Base-by-base conservation (phyloP, 2,329 filamentous ascomycete genomes). In the Trichophaea hybrida region DNA sequence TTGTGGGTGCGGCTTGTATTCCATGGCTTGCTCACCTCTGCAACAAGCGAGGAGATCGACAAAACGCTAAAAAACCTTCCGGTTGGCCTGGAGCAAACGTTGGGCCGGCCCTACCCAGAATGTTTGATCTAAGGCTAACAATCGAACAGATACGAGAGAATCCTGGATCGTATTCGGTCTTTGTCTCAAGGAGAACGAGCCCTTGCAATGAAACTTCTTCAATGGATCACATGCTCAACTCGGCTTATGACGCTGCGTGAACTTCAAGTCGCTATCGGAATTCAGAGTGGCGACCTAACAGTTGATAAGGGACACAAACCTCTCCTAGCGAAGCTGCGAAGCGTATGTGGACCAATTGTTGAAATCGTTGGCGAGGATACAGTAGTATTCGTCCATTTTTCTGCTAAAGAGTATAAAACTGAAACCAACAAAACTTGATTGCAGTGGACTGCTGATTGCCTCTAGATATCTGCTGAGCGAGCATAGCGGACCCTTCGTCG, bases 1-100 rank as follows among this genome's bases (percentile, higher is more conserved):
- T 57, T 61, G 32, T 61, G 60, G 60, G 60, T 54, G 38, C 60
- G 59, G 33, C 57, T 61, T 49, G 46, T 61, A 24, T 57, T 60
- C 32, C 53, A 61, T 32, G 51, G 53, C 8, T 49, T 61, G 31
- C 53, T 57, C 32, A 38, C 13, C 31, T 53, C 56, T 34, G 46
- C 38, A 40, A 59, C 60, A 57, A 24, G 46, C 6, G 49, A 34
- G 15, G 57, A 56, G 35, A 32, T 61, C 7, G 40, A n/a, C 13
- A 46, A 57, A 31, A 53, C 57, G 5, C 60, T 61, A 12, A n/a
- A 15, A 8, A 35, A 57, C 5, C 52, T 57, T 34, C 60, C 60
- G n/a, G n/a, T 49, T 48, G 60, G 57, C 15, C 15, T 61, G 12
- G 40, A 38, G 4, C 32, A 61, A 31, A 57, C 54, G 60, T 61